Evolutionary conservation across 345 rosid genomes (phyloP), one percentile per base, ranked within the genome.

Genomic region (Melastoma malabathricum): DNA sequence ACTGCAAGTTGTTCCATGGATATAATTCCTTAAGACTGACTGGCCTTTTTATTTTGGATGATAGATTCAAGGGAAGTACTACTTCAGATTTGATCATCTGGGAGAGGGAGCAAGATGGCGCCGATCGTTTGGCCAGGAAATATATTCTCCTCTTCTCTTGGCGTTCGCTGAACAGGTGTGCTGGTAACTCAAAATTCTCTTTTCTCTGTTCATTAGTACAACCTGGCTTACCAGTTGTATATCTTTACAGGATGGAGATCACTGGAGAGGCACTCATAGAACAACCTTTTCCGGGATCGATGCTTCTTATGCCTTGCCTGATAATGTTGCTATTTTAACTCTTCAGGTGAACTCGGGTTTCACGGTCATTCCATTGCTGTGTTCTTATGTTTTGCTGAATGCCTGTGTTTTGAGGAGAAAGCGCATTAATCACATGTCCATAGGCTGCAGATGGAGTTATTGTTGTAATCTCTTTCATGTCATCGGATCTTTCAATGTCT

Each of bases 61-160:
- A 54, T 81, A 89, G 97, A 64, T 86, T 64, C 94, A 80, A 75
- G 97, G 97, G 62, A 89, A 89, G 62, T 86, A 83, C 56, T 89
- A 86, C 64, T 86, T 65, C 70, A 73, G 86, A 75, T 74, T 86
- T 54, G 97, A 89, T 52, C 77, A 77, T n/a, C 52, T 79, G 13
- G 96, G 97, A 64, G 81, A 79, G 61, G 97, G 96, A 67, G 89
- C 97, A 31, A 83, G 80, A 65, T 89, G 97, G 97, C 90, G 97
- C 51, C 81, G 90, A 53, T 59, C 90, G 51, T 79, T 81, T 58
- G 90, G 97, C 49, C 94, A 89, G 68, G 94, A 89, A 72, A 81
- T 89, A 72, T 89, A 86, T 76, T 89, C 97, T 10, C 97, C 96
- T 9, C 80, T 86, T 53, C 66, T 89, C 50, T 69, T 89, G 61